These are phyloP conservation scores for Lizanozyma gosingica DNA, from an alignment of 1,139 yeast genomes.

Conservation along the genomic window DNA sequence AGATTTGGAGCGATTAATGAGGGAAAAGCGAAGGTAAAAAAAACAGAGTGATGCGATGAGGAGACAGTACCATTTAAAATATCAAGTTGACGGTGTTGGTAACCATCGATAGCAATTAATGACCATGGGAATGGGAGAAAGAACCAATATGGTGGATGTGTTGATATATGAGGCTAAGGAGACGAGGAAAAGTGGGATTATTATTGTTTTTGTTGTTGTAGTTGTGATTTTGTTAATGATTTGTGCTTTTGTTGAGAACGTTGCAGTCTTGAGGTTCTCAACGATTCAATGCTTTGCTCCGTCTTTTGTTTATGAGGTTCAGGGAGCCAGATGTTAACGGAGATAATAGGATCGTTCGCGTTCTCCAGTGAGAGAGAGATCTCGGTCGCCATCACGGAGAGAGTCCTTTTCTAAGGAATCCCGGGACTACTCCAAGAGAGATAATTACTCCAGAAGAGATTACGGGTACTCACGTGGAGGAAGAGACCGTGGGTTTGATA, in stretches of 20 bases:
- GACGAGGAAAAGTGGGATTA: too few species aligned
- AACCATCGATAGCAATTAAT: too few species aligned
- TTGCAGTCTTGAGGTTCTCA: too few species aligned
- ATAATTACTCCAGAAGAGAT: slow-evolving; percentile 12
- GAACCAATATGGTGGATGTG: too few species aligned
- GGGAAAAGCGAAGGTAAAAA: too few species aligned
- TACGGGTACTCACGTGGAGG: slow-evolving; percentile 18
- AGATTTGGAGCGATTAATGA: neutral
- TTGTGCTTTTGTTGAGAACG: neutral
- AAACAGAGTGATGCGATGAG: too few species aligned
- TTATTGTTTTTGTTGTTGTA: neutral
- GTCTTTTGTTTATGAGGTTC: neutral
- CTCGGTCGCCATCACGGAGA: slow-evolving; percentile 21
- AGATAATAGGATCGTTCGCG: slow-evolving; percentile 37
- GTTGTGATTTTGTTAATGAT: neutral
- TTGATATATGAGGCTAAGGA: too few species aligned
- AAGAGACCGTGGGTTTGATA: slow-evolving; percentile 15
- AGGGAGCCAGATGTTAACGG: slow-evolving; percentile 12
- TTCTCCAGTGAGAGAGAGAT: slow-evolving; percentile 36
- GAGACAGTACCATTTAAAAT: too few species aligned
- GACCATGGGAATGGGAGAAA: too few species aligned
- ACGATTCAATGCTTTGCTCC: neutral
- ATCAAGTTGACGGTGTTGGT: too few species aligned
- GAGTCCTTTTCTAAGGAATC: slow-evolving; percentile 8
- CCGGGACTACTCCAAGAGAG: slow-evolving; percentile 8